Conservation (phyloP, 495 filamentous ascomycete species). For the Neurospora sp. region DNA sequence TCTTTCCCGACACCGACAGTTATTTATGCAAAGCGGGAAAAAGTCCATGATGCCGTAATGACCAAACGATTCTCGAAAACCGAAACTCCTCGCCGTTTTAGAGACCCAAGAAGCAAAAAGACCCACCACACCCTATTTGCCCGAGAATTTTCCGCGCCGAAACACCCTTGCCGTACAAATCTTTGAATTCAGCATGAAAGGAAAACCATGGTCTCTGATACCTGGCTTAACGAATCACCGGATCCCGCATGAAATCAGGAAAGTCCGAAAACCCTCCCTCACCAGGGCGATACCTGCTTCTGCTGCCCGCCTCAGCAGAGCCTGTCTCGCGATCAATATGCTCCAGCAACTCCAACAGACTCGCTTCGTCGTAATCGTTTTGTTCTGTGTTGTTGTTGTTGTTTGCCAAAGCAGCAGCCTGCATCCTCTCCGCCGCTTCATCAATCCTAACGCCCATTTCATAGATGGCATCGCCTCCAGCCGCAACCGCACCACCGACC, state of each 20-base stretch:
- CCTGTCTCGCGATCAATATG: constrained; percentile 6
- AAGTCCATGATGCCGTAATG: no score
- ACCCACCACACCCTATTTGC: no score
- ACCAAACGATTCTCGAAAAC: no score
- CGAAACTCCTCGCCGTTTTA: no score
- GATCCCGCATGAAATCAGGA: constrained; percentile 36
- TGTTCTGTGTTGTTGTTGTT: constrained; percentile 3
- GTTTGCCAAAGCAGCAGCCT: not conserved
- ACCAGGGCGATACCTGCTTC: constrained; percentile 5
- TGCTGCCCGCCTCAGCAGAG: not conserved
- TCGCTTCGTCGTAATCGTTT: constrained; percentile 15
- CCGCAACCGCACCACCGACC: not conserved
- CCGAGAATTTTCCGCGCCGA: no score
- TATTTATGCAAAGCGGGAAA: no score
- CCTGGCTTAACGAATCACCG: constrained; percentile 31
- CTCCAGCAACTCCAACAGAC: constrained; percentile 20
- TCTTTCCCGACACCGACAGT: no score
- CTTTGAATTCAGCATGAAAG: not conserved
- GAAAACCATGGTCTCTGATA: not conserved
- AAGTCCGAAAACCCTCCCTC: constrained; percentile 22
- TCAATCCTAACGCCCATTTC: constrained; percentile 13
- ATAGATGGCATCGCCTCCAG: not conserved
- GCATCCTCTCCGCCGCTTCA: constrained; percentile 10
- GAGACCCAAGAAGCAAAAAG: no score
- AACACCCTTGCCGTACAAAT: not conserved